Evolutionary conservation across 179 eudicot species (phyloP), one percentile per base, ranked within the genome.

Genomic region (Dionaea muscipula): DNA sequence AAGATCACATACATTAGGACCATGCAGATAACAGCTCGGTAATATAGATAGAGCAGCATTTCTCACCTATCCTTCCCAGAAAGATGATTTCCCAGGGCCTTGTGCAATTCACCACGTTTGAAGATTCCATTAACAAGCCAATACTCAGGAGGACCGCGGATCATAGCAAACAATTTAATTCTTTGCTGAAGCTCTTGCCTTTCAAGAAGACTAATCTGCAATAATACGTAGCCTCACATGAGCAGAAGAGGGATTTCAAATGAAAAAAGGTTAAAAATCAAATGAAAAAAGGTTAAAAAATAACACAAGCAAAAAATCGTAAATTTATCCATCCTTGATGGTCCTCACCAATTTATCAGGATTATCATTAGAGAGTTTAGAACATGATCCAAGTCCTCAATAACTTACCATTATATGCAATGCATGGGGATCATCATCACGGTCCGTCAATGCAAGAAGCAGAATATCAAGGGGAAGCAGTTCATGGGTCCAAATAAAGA

Each of bases 341-440:
- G n/a, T n/a, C n/a, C n/a, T n/a, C n/a, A n/a, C n/a, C n/a, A n/a
- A n/a, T n/a, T n/a, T n/a, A n/a, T n/a, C n/a, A n/a, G n/a, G n/a
- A n/a, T n/a, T n/a, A n/a, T n/a, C n/a, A n/a, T n/a, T n/a, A n/a
- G n/a, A n/a, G n/a, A n/a, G n/a, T n/a, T n/a, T n/a, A n/a, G n/a
- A n/a, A n/a, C n/a, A n/a, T n/a, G n/a, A n/a, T n/a, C n/a, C n/a
- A n/a, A n/a, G n/a, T n/a, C n/a, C n/a, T 28, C 5, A 39, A 40
- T 61, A 53, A 68, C 88, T 52, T 72, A 91, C 98, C 72, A 74
- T 91, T 62, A 91, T 82, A 57, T 74, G 90, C 73, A 91, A 78
- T 70, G 94, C 86, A 70, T 87, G 85, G 51, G 83, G 80, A 75
- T 91, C 98, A 80, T 91, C 98, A 56, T 91, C 98, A 18, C 98